Percentiles rank a stretch among this genome's conserved stretches.
phyloP scores from a whole-genome alignment of 495 filamentous ascomycete genomes.

The Penicillium silybi region DNA sequence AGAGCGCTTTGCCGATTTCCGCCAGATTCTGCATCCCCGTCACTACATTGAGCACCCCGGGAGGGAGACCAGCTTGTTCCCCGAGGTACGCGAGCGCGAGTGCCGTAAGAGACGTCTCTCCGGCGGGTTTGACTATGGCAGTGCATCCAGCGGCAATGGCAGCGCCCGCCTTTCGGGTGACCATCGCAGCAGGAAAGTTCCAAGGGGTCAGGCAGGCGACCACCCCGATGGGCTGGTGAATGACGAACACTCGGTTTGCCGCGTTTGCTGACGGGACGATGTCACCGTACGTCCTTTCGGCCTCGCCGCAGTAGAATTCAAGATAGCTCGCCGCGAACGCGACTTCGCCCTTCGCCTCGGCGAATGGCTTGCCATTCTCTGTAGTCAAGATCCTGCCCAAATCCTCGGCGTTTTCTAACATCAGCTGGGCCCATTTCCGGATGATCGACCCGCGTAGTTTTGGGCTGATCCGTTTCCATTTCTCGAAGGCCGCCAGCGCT shows the following conservation, averaged over 20 bases:
- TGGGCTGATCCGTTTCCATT: no score
- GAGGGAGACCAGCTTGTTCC: neutral
- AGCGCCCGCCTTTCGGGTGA: slow-evolving; percentile 34
- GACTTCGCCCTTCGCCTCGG: no score
- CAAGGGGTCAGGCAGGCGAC: slow-evolving; percentile 61
- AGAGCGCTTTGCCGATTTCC: no score
- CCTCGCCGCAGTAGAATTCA: slow-evolving; percentile 67
- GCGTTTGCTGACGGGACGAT: slow-evolving; percentile 50
- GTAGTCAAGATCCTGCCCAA: slow-evolving; percentile 57
- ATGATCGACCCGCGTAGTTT: no score
- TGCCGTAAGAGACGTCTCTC: neutral
- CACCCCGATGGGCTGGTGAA: slow-evolving; percentile 69
- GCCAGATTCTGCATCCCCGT: no score
- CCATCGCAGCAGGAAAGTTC: slow-evolving; percentile 63
- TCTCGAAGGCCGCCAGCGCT: no score
- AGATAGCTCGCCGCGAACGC: slow-evolving; percentile 53
- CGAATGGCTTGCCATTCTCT: slow-evolving; percentile 60
- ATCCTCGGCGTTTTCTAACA: slow-evolving; percentile 48
- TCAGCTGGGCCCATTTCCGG: slow-evolving; percentile 54
- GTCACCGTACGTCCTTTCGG: slow-evolving; percentile 67
- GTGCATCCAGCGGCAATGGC: slow-evolving; percentile 36
- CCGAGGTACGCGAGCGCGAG: neutral
- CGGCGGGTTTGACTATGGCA: neutral
- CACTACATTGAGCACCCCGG: neutral
- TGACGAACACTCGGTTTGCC: slow-evolving; percentile 60